Evolutionary conservation across 345 rosid species (phyloP), one percentile per base, ranked within the genome.

Genomic region (Ceriops decandra): DNA sequence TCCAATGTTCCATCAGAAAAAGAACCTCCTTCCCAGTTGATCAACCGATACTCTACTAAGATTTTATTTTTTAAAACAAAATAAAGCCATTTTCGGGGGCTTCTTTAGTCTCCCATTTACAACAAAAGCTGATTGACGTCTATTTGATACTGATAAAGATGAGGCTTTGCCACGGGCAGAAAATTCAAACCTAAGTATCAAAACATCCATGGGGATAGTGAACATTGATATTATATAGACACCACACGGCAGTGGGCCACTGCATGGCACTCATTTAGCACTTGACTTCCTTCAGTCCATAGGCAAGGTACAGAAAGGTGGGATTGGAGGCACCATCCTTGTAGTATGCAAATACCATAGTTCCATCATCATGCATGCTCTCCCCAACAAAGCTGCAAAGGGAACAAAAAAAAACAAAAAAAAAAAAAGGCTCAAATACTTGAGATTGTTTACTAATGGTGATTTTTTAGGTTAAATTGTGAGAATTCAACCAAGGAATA

Each of bases 241-340:
- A 52, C 19, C 32, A 30, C n/a, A 52, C 15, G 11, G 11, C 57
- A 32, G n/a, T 20, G 35, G 22, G 21, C 47, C 27, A 10, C 21
- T 13, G 17, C 19, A 52, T 16, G 51, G 21, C 13, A 66, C 32
- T 7, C 7, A 30, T 26, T 61, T 74, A 91, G 85, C 99, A 93
- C 87, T 95, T 95, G 79, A 95, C 68, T 77, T 95, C 99, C 85
- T 87, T 91, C 87, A 95, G 75, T 1, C 82, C 91, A 70, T 83
- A 74, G 15, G 86, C 90, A 64, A 95, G 84, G 80, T 91, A 95
- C 79, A 95, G 76, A 83, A 95, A 95, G 28, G 97, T 95, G 6
- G 99, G 97, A 69, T 95, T 93, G 0, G 85, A 65, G 7, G 95
- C 95, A 69, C 95, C 97, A 0, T 91, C 99, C 83, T 87, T 95